Conservation (phyloP, 108 stramenopile genomes). For the Skeletonema tropicum region DNA sequence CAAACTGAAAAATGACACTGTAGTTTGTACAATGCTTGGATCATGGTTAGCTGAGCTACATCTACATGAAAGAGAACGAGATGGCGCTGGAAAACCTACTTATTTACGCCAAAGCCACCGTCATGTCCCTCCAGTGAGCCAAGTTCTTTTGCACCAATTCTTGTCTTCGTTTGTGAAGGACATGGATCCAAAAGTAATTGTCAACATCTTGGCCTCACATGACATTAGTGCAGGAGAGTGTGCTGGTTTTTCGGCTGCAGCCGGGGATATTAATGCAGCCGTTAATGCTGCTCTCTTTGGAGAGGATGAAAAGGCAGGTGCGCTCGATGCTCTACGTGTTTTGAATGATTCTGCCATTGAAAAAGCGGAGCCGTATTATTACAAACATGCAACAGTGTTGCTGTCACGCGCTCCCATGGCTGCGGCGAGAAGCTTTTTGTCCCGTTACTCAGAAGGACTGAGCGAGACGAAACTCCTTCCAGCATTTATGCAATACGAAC, state of each 20-base stretch:
- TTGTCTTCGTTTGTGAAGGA: slow-evolving; percentile 71
- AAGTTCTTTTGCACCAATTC: slow-evolving; percentile 63
- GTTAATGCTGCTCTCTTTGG: slow-evolving; percentile 73
- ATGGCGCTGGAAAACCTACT: slow-evolving; percentile 13
- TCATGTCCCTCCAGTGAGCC: slow-evolving; percentile 38
- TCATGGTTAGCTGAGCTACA: slow-evolving; percentile 86
- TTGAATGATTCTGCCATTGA: slow-evolving; percentile 81
- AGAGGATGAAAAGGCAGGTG: slow-evolving; percentile 63
- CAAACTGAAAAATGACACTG: slow-evolving; percentile 68
- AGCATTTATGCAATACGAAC: slow-evolving; percentile 80
- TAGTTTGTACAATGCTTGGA: slow-evolving; percentile 85
- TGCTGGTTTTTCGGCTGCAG: slow-evolving; percentile 70
- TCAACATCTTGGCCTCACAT: slow-evolving; percentile 76
- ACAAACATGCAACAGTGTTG: slow-evolving; percentile 68
- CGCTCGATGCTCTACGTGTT: slow-evolving; percentile 69
- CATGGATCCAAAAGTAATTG: slow-evolving; percentile 82
- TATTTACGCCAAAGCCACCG: slow-evolving; percentile 17
- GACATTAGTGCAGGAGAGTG: slow-evolving; percentile 81
- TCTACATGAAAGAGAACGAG: slow-evolving; percentile 62
- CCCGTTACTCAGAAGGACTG: slow-evolving; percentile 75
- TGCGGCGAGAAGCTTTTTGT: slow-evolving; percentile 74
- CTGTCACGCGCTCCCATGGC: slow-evolving; percentile 73
- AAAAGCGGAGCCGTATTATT: slow-evolving; percentile 82
- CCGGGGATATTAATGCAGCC: slow-evolving; percentile 77
- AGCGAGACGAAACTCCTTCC: slow-evolving; percentile 77